Percentiles rank a stretch among this genome's conserved stretches.
Evolutionary conservation across 176 grass and related monocot species (phyloP).

Genomic region (Ampelocalamus luodianensis): DNA sequence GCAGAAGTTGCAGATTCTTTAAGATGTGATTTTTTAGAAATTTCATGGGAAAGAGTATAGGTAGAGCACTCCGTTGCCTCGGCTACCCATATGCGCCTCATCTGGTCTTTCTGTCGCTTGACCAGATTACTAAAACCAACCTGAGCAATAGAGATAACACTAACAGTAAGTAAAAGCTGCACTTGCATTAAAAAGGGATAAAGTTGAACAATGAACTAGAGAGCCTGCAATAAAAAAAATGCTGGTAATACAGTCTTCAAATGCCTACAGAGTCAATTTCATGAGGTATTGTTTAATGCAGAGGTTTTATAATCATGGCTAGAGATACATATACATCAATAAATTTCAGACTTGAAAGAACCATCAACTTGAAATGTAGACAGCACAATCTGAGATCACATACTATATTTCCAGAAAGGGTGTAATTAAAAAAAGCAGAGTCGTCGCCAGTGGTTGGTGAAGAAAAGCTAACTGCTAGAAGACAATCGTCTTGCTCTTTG

Average conservation of each 20-base stretch:
- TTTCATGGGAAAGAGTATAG: slow-evolving; percentile 58
- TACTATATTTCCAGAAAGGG: slow-evolving; percentile 74
- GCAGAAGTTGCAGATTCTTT: slow-evolving; percentile 58
- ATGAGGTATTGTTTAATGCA: slow-evolving; percentile 5
- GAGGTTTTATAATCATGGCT: slow-evolving; percentile 18
- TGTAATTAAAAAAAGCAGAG: slow-evolving; percentile 61
- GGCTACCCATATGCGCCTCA: slow-evolving; percentile 78
- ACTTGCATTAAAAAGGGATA: slow-evolving; percentile 37
- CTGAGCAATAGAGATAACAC: slow-evolving; percentile 48
- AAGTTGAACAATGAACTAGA: slow-evolving; percentile 28
- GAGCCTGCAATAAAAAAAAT: not conserved
- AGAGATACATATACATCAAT: too few relatives aligned
- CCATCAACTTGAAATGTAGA: slow-evolving; percentile 27
- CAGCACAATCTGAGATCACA: slow-evolving; percentile 33
- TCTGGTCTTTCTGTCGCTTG: slow-evolving; percentile 80
- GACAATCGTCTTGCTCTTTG: slow-evolving; percentile 59
- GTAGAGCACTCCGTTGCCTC: slow-evolving; percentile 77
- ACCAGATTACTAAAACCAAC: slow-evolving; percentile 93
- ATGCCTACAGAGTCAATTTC: not conserved
- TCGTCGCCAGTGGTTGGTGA: slow-evolving; percentile 55
- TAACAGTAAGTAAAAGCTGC: slow-evolving; percentile 38
- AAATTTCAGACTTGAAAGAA: slow-evolving; percentile 16
- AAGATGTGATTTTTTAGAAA: slow-evolving; percentile 75
- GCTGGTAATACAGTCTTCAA: slow-evolving; percentile 10
- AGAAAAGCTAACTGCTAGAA: slow-evolving; percentile 81